Evolutionary conservation across 306 rosid species (phyloP).

Genomic region (Citrullus mucosospermus): DNA sequence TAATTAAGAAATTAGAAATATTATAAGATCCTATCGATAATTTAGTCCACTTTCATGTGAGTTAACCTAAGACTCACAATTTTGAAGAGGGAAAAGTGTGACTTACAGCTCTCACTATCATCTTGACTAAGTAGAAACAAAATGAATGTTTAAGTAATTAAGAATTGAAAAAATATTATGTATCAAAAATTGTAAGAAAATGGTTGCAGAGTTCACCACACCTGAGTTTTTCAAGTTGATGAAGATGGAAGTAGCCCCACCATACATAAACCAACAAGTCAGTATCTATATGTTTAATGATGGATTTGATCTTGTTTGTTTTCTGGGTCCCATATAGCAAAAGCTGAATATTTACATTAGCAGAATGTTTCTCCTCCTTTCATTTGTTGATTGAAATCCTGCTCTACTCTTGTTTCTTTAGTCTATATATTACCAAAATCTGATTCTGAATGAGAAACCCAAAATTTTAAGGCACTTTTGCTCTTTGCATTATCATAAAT

Average conservation of each 20-base stretch:
- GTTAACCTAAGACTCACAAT: background rate
- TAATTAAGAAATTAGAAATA: background rate
- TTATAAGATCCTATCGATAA: background rate
- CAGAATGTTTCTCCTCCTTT: background rate
- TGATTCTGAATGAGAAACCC: background rate
- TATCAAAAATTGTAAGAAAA: background rate
- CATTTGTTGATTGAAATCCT: background rate
- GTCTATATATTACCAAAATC: conserved; percentile 1
- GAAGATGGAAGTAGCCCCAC: background rate
- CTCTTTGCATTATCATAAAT: conserved; percentile 57
- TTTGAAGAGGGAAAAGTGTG: background rate
- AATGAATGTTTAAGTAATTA: background rate
- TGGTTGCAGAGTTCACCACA: background rate
- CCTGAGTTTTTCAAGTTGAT: background rate
- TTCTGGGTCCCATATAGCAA: conserved; percentile 1
- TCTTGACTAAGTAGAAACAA: background rate
- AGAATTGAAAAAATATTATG: background rate
- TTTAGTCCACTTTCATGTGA: background rate
- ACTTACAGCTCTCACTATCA: background rate
- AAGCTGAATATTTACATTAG: background rate
- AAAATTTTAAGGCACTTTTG: conserved; percentile 23
- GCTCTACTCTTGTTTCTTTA: background rate
- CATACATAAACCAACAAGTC: background rate
- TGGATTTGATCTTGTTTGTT: background rate
- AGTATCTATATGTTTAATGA: background rate